Base-by-base conservation (phyloP, 176 grass and related monocot genomes). In the Panicum miliaceum region DNA sequence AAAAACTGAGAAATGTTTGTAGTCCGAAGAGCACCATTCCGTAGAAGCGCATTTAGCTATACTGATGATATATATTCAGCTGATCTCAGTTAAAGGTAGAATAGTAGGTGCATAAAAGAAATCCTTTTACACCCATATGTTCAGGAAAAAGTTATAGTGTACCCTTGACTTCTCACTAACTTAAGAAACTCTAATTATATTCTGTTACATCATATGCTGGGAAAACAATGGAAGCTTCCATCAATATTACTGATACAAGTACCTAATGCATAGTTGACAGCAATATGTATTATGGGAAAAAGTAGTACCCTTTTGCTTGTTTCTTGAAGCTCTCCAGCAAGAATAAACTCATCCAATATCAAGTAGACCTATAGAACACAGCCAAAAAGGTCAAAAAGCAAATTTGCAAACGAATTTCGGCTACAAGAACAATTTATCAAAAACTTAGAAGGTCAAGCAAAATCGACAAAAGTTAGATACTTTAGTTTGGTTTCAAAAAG, bases 321-420 rank as follows among this genome's bases (percentile, higher is more conserved):
- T 88, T 98, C 96, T 98, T 98, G 96, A 84, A 98, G 85, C 81
- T 98, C 96, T 50, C 96, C 96, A 12, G 96, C 96, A 78, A 98
- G 96, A 88, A 98, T 98, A 85, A 95, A 98, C 69, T 98, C 96
- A 79, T 98, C 96, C 83, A 98, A 75, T 94, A 98, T 98, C 48
- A 98, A 86, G 87, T 95, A 98, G 19, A 98, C 96, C 96, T 98
- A 78, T n/a, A 87, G 12, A 37, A 75, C 27, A 81, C n/a, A 85
- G 14, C 13, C 67, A 71, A 46, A 63, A 75, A 56, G 66, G 32
- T 75, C 66, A 26, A 43, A 35, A 63, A 47, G 3, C 1, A 60
- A 50, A 75, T 50, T 81, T 19, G 36, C 8, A 85, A 41, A 77
- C 25, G 1, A 85, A 18, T 80, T 25, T 19, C 5, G 4, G 12